Base-by-base conservation (phyloP, 148 eudicot species). In the Vaccinium corymbosum region DNA sequence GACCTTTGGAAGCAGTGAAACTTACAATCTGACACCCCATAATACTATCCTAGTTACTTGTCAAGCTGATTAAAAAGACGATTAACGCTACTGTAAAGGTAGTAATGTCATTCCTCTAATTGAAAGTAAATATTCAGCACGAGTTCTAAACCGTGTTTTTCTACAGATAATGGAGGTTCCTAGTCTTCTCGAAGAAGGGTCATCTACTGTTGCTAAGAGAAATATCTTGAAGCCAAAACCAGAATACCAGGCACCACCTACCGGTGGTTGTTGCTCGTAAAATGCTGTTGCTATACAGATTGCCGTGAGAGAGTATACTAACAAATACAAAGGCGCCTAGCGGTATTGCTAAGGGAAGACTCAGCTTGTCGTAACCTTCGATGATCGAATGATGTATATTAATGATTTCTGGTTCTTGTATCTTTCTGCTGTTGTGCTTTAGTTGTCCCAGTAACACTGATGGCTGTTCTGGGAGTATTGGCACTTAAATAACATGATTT, bases 111-210 rank as follows among this genome's bases (percentile, higher is more conserved):
- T 38, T 19, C 19, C 3, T 42, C 22, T 20, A 14, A 11, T 13
- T 55, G 29, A 16, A 25, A 29, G 64, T 17, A 27, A 32, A 55
- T 32, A 29, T 56, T 56, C 61, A 61, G 25, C 49, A 38, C 19
- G 4, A 56, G 8, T 9, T 56, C 32, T 12, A 61, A 51, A 16
- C 32, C 7, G 16, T 25, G n/a, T 25, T 25, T 49, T 20, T 17
- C 6, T 71, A 72, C 93, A 95, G 98, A 93, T 96, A 72, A 93
- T 96, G 98, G 98, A 96, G 86, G 94, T 96, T 82, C 98, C 98
- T 2, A 90, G 95, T 84, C 94, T 94, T 29, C 83, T 93, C 53
- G 97, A 96, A 86, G 95, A 96, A 94, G 98, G 98, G 75, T 91
- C 98, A 75, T 92, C 98, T 6, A 92, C 86, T 10, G 89, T 84